Evolutionary conservation across 1,284 basidiomycete species (phyloP).

Genomic region (Porodaedalea pini): DNA sequence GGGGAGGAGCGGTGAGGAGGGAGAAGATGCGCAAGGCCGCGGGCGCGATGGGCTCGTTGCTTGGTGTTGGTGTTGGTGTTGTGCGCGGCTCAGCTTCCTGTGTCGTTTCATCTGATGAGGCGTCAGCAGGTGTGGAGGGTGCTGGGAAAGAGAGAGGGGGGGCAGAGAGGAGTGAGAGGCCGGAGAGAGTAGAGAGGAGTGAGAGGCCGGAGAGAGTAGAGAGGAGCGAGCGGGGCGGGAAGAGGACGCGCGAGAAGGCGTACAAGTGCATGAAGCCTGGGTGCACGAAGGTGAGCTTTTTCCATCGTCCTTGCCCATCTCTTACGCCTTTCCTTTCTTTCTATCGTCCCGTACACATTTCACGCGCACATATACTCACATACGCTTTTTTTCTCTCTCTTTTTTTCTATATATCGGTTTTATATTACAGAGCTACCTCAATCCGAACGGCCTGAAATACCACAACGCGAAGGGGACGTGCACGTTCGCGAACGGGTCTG

Average conservation of each 20-base stretch:
- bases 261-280: constrained; percentile 38
- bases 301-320: too few relatives aligned
- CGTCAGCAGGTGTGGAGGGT: background rate
- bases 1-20: background rate
- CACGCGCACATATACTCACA: too few relatives aligned
- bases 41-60: background rate
- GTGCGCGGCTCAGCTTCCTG: background rate
- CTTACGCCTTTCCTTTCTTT: constrained; percentile 2
- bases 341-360: background rate
- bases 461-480: constrained; percentile 60
- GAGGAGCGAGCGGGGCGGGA: constrained; percentile 10
- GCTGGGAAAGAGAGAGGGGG: background rate
- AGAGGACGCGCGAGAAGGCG: constrained; percentile 31
- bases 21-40: background rate
- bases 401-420: constrained; percentile 1
- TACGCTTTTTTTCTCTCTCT: background rate
- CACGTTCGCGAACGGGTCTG: constrained; percentile 29
- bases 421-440: constrained; percentile 42
- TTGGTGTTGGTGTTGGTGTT: too few relatives aligned
- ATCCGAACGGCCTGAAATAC: constrained; percentile 62
- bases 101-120: background rate
- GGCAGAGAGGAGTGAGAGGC: background rate
- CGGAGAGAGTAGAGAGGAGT: background rate
- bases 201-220: background rate
- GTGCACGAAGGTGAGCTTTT: constrained; percentile 37